Evolutionary conservation across 345 rosid genomes (phyloP), one percentile per base, ranked within the genome.

Genomic region (Acer campestre): DNA sequence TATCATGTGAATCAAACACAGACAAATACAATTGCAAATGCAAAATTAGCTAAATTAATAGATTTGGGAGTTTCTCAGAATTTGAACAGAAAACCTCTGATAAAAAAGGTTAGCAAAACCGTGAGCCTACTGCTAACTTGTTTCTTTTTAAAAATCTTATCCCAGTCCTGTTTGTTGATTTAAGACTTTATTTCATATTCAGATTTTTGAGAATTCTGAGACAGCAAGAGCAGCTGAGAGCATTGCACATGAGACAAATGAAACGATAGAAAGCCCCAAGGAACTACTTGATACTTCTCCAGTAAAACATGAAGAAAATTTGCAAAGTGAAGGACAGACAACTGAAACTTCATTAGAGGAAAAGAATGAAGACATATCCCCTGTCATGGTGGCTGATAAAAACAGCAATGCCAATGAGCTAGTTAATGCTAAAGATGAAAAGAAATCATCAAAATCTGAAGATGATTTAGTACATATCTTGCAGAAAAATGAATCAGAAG

Each of bases 151-250:
- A 14, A 35, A 67, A 46, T 14, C 13, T 61, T 59, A 31, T 31
- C 29, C 38, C 22, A 27, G 8, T 56, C 61, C 74, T 38, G 49
- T 38, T 55, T 74, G 2, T 51, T 67, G 40, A 68, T 40, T 75
- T 71, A 40, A 71, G 2, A 73, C 27, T 40, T 49, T 35, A 65
- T 51, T 48, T 62, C 10, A 64, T 65, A 1, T 66, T 46, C 70
- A 84, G 86, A 73, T 71, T 58, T 62, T 67, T 11, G 76, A 71
- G 67, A 69, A 68, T 58, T 29, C 68, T 22, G 42, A 65, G 14
- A 70, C 69, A 7, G 71, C 38, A 55, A 48, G 27, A 75, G 59
- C 66, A 23, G 53, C 31, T 44, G 64, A 79, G 22, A 76, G 73
- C 67, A 66, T 58, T 79, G 74, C 40, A 68, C 62, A 58, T 14